Evolutionary conservation across 2,329 filamentous ascomycete genomes (phyloP).

Genomic region (Xylariales sp.): DNA sequence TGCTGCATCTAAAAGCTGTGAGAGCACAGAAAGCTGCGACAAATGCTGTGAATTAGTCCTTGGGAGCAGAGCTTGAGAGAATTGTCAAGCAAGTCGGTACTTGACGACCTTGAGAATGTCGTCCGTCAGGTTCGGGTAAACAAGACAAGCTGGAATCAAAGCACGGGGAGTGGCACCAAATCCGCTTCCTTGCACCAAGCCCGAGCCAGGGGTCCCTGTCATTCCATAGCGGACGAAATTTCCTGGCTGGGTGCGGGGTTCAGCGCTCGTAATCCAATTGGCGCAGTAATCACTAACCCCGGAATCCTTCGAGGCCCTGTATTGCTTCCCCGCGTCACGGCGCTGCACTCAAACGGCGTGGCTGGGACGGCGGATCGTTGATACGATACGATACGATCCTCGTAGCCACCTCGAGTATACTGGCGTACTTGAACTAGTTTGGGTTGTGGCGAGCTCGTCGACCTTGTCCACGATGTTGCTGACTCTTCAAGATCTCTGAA

Average conservation of each 20-base stretch:
- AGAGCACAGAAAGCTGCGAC: neutral
- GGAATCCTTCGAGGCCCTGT: no score
- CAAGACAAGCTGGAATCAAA: neutral
- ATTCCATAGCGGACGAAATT: conserved; percentile 1
- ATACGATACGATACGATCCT: no score
- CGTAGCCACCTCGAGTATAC: no score
- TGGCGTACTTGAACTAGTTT: no score
- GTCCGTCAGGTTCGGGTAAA: conserved; percentile 5
- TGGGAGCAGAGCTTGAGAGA: neutral
- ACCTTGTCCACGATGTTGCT: no score
- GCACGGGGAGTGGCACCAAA: neutral
- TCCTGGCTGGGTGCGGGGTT: conserved; percentile 4
- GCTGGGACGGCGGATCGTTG: no score
- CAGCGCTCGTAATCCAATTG: conserved; percentile 1
- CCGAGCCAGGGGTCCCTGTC: neutral
- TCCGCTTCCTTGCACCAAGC: neutral
- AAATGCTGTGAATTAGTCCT: neutral
- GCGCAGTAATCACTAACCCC: conserved; percentile 7
- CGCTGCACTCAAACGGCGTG: no score
- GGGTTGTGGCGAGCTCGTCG: no score
- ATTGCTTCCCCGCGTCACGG: no score
- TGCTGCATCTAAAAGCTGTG: neutral
- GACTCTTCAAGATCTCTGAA: no score
- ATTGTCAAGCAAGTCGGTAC: neutral
- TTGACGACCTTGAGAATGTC: neutral